A percentile compares a stretch with the other conserved stretches of the same genome.
Evolutionary conservation across 2,329 filamentous ascomycete species (phyloP).

Genomic region (Didymella pomorum): DNA sequence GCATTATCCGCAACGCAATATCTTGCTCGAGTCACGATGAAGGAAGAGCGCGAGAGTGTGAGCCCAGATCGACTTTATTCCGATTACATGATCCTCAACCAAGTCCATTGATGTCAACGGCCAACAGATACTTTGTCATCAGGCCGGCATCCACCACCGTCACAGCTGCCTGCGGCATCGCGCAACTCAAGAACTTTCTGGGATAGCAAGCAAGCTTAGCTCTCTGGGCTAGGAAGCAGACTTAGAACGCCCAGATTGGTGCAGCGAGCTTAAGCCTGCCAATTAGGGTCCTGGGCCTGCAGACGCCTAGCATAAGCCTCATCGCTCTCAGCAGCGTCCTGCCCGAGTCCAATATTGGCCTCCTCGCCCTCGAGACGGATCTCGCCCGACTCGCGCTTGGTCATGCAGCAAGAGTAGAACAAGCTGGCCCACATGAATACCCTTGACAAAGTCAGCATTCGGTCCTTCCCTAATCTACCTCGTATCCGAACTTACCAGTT

Average conservation of each 20-base stretch:
- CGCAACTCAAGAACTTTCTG: neutral
- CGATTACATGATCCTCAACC: neutral
- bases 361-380: conserved; percentile 37
- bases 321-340: conserved; percentile 23
- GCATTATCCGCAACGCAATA: no score
- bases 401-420: conserved; percentile 42
- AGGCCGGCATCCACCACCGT: neutral
- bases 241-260: no score
- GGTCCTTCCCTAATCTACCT: neutral
- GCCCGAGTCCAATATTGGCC: conserved; percentile 23
- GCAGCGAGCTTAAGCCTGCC: conserved; percentile 29
- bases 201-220: no score
- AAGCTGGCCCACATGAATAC: conserved; percentile 37
- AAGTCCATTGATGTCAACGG: neutral
- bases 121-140: neutral
- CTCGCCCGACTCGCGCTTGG: conserved; percentile 27
- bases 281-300: conserved; percentile 33
- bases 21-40: no score
- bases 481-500: conserved; percentile 31
- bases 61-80: no score
- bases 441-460: conserved; percentile 23
- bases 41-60: no score
- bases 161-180: neutral
- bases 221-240: no score
- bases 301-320: conserved; percentile 31